A percentile compares a stretch with the other conserved stretches of the same genome.
Evolutionary conservation across 2,329 filamentous ascomycete species (phyloP).

Genomic region (Tolypocladium ovalisporum): DNA sequence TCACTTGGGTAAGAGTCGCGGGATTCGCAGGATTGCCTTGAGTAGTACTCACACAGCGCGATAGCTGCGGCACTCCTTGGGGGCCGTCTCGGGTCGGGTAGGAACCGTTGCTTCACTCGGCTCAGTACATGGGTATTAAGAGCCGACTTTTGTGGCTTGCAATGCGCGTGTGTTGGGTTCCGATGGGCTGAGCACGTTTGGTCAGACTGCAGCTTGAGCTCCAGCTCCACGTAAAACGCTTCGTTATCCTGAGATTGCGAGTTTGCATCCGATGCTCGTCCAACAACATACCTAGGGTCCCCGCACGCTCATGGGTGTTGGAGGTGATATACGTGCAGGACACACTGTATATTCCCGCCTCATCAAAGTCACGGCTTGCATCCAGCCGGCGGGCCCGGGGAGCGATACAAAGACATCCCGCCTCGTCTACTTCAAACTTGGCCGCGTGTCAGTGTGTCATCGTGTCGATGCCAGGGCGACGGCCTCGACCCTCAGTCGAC

Average conservation of each 20-base stretch:
- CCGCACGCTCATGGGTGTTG: neutral
- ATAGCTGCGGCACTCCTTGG: neutral
- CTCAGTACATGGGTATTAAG: neutral
- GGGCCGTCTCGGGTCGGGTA: neutral
- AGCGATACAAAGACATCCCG: neutral
- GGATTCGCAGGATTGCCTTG: neutral
- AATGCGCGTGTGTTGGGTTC: neutral
- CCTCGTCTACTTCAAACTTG: neutral
- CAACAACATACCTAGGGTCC: neutral
- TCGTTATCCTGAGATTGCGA: neutral
- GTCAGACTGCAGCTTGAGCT: slow-evolving; percentile 1
- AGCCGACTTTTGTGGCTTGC: neutral
- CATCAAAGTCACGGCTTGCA: neutral
- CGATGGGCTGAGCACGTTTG: neutral
- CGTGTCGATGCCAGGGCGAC: neutral
- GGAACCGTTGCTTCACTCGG: neutral
- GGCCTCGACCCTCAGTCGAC: neutral
- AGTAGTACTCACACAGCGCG: neutral
- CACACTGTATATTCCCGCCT: neutral
- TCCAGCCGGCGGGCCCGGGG: neutral
- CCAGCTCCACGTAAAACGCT: neutral
- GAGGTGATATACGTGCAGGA: neutral
- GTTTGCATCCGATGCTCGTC: neutral
- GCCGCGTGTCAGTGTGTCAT: neutral
- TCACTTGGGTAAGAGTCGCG: neutral